These are phyloP conservation scores for Colletotrichum orchidophilum DNA, from an alignment of 2,329 filamentous ascomycete species.

Conservation along the genomic window DNA sequence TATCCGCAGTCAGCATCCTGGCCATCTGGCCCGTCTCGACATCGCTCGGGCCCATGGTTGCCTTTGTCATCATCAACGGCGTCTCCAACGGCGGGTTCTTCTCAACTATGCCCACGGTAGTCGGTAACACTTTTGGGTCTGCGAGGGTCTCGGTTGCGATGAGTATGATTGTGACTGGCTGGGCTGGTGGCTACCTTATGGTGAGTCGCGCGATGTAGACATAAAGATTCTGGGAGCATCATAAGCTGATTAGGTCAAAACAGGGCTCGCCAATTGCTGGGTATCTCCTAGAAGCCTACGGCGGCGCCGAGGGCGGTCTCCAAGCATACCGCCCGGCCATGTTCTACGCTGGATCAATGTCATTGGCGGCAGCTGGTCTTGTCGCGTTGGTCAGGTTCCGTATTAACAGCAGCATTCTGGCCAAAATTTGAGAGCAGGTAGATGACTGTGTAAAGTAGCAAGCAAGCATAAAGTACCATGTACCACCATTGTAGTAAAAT, in stretches of 20 bases:
- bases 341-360: constrained; percentile 67
- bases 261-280: constrained; percentile 68
- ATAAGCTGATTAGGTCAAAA: background rate
- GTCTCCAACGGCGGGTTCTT: constrained; percentile 71
- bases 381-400: constrained; percentile 54
- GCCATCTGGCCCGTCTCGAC: constrained; percentile 69
- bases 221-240: background rate
- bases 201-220: constrained; percentile 44
- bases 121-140: constrained; percentile 67
- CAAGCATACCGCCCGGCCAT: constrained; percentile 68
- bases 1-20: constrained; percentile 67
- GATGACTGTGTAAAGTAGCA: no score
- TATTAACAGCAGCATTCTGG: constrained; percentile 48
- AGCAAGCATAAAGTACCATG: no score
- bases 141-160: constrained; percentile 64
- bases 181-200: constrained; percentile 69
- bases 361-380: constrained; percentile 53
- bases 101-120: constrained; percentile 69
- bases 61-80: constrained; percentile 69
- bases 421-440: constrained; percentile 41
- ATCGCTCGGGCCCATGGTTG: constrained; percentile 60
- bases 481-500: background rate
- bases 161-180: constrained; percentile 70
- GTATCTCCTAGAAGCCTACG: constrained; percentile 64
- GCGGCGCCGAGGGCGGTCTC: constrained; percentile 58